phyloP scores from a whole-genome alignment of 2,329 filamentous ascomycete genomes.

The Fusarium caatingaense region DNA sequence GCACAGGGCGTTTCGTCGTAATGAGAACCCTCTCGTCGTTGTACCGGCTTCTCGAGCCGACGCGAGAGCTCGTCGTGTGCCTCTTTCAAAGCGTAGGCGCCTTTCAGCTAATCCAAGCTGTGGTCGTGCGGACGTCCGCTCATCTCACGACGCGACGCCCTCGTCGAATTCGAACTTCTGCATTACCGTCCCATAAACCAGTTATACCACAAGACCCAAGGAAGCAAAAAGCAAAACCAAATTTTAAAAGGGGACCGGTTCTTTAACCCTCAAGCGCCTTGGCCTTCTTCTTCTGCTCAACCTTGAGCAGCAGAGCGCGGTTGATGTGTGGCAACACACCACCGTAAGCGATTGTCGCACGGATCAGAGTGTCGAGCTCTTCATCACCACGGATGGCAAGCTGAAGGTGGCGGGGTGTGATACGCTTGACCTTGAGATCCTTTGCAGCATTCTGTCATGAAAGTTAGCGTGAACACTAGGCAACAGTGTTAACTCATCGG shows the following conservation, averaged over 20 bases:
- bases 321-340: slow-evolving; percentile 99
- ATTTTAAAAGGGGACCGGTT: slow-evolving; percentile 14
- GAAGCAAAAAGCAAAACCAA: slow-evolving; percentile 40
- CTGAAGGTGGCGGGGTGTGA: slow-evolving; percentile 96
- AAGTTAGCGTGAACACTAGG: slow-evolving; percentile 38
- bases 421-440: slow-evolving; percentile 99
- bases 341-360: slow-evolving; percentile 97
- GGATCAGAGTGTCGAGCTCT: slow-evolving; percentile 96
- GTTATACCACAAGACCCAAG: slow-evolving; percentile 42
- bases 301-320: slow-evolving; percentile 93
- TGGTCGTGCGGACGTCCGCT: slow-evolving; percentile 36
- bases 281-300: slow-evolving; percentile 96
- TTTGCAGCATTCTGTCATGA: slow-evolving; percentile 87
- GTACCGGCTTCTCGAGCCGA: slow-evolving; percentile 21
- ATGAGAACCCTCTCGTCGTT: slow-evolving; percentile 22
- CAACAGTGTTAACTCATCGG: slow-evolving; percentile 12
- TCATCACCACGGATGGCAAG: slow-evolving; percentile 98
- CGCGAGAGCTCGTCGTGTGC: slow-evolving; percentile 36
- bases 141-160: slow-evolving; percentile 42
- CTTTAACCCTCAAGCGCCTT: slow-evolving; percentile 61
- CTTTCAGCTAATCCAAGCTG: slow-evolving; percentile 44
- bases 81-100: slow-evolving; percentile 33
- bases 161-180: slow-evolving; percentile 44
- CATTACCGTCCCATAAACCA: slow-evolving; percentile 47
- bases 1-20: slow-evolving; percentile 29